These are phyloP conservation scores for Aureobasidium sp. DNA, from an alignment of 2,329 filamentous ascomycete species.

Conservation along the genomic window DNA sequence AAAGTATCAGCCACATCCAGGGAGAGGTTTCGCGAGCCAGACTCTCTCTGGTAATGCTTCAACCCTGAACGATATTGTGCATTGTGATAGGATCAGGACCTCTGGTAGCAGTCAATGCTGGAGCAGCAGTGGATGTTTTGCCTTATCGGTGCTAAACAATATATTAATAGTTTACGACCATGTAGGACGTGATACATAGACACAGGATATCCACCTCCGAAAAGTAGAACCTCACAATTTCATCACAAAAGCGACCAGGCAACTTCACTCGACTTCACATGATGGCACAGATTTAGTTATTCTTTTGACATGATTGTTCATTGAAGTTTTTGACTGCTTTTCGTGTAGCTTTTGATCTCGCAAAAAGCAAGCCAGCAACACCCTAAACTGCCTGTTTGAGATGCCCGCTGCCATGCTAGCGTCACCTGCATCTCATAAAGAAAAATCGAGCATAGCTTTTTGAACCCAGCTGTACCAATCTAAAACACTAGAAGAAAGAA, in stretches of 20 bases:
- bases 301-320: constrained; percentile 9
- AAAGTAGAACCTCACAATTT: not conserved
- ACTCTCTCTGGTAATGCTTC: not conserved
- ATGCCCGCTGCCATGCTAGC: constrained; percentile 6
- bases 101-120: not conserved
- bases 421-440: constrained; percentile 1
- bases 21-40: not conserved
- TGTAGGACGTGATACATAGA: not conserved
- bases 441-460: constrained; percentile 12
- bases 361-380: constrained; percentile 2
- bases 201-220: too few relatives aligned
- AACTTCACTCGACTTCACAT: not conserved
- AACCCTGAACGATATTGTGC: not conserved
- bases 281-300: not conserved
- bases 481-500: constrained; percentile 14
- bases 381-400: constrained; percentile 5
- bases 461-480: constrained; percentile 12
- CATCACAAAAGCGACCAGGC: not conserved
- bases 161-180: too few relatives aligned
- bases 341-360: constrained; percentile 1
- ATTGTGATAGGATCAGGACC: not conserved
- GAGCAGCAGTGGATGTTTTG: too few relatives aligned
- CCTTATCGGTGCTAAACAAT: too few relatives aligned
- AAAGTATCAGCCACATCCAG: not conserved
- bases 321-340: constrained; percentile 10